These are phyloP conservation scores for Astrocystis sublimbata DNA, from an alignment of 495 filamentous ascomycete genomes.

Conservation along the genomic window DNA sequence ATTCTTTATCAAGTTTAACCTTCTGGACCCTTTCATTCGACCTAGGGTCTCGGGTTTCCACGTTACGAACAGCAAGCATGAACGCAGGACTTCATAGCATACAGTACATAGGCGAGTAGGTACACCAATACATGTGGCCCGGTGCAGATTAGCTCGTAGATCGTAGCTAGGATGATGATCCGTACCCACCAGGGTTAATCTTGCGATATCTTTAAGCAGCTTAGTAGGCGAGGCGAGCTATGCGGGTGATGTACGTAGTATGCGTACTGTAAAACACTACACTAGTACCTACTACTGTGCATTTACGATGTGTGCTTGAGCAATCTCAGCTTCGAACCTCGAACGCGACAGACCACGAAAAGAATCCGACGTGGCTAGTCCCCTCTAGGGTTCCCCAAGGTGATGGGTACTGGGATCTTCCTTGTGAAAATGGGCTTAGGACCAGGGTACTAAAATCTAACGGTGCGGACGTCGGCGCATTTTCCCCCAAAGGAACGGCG, in stretches of 20 bases:
- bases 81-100: not conserved
- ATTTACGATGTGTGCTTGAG: too few relatives aligned
- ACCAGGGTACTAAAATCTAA: slow-evolving; percentile 7
- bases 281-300: not conserved
- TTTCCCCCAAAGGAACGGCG: slow-evolving; percentile 3
- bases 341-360: not conserved
- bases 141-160: slow-evolving; percentile 10
- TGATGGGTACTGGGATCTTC: not conserved
- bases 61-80: slow-evolving; percentile 9
- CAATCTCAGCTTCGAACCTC: slow-evolving; percentile 16
- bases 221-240: too few relatives aligned
- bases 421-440: not conserved
- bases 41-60: not conserved
- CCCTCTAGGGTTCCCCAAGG: slow-evolving; percentile 4
- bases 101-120: not conserved
- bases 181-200: slow-evolving; percentile 1
- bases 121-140: not conserved
- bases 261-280: not conserved
- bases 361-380: slow-evolving; percentile 8
- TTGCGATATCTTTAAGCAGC: not conserved
- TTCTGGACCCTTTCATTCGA: slow-evolving; percentile 3
- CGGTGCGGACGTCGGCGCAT: slow-evolving; percentile 10
- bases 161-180: slow-evolving; percentile 16
- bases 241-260: not conserved
- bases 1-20: not conserved